Base-by-base conservation (phyloP, 371 early-diverging fungal genomes). In the Mortierella sp. region DNA sequence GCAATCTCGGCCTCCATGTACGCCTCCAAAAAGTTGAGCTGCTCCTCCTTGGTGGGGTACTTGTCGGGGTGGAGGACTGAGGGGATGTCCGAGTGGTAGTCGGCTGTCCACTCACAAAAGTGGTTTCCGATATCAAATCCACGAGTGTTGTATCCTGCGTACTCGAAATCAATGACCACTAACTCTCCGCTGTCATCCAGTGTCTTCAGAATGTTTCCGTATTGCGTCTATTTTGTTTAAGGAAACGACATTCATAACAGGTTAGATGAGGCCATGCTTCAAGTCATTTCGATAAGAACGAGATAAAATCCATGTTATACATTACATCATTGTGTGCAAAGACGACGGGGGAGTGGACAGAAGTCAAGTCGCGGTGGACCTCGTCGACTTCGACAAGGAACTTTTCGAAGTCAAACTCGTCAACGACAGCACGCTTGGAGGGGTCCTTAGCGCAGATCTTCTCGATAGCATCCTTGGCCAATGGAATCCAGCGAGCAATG, bases 101-200 rank as follows among this genome's bases (percentile, higher is more conserved):
- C 92, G 41, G 95, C 95, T 88, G 92, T 95, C 96, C 96, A 97
- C 75, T 97, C 97, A 87, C 95, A 95, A 80, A 97, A 97, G 76
- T 97, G 97, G 84, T 97, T 97, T 43, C 95, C 97, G 54, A 97
- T 94, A 55, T 97, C 97, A 58, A 90, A 96, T 7, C 93, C 97
- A 10, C 96, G 93, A 71, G 93, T 92, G 79, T 95, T 97, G 83
- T 95, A 96, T 0, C 97, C 96, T 21, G 96, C 93, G 85, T 97
- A 97, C 77, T 97, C 97, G 83, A 95, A 96, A 75, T 97, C 97
- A 35, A 96, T 93, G 3, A 95, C 90, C 0, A 94, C 95, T 2
- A 96, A 83, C 72, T 94, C 93, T 27, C 90, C 91, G 2, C 89
- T 89, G 10, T 84, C 87, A 38, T 89, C 80, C 29, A 55, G 54